These are phyloP conservation scores for Dovyalis caffra DNA, from an alignment of 345 rosid genomes.

Conservation along the genomic window DNA sequence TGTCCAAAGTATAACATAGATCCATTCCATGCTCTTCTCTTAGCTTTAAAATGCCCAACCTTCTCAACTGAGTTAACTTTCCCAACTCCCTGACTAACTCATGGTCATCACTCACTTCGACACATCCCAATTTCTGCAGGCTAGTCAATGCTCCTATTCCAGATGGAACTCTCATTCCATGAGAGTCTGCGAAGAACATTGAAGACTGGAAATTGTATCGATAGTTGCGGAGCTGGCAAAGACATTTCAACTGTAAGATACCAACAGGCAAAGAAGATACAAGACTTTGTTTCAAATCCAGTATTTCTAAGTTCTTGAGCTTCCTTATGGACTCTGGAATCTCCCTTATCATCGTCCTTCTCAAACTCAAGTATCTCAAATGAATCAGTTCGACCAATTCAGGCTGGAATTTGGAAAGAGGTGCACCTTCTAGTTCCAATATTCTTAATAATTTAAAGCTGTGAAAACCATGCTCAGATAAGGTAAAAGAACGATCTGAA, in stretches of 20 bases:
- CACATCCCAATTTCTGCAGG: background rate
- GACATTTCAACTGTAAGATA: conserved; percentile 5
- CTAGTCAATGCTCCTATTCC: conserved; percentile 12
- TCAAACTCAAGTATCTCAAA: conserved; percentile 4
- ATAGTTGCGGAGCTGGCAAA: conserved; percentile 5
- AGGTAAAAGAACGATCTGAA: background rate
- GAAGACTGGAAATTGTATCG: conserved; percentile 1
- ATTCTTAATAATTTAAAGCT: background rate
- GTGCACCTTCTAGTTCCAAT: background rate
- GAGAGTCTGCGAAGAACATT: background rate
- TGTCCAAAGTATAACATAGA: background rate
- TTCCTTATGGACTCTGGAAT: conserved; percentile 10
- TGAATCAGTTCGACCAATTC: conserved; percentile 4
- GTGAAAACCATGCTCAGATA: background rate
- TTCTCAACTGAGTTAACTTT: conserved; percentile 13
- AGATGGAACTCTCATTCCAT: conserved; percentile 12
- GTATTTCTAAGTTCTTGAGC: conserved; percentile 13
- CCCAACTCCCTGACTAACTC: conserved; percentile 8
- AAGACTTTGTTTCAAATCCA: conserved; percentile 5
- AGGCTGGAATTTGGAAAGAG: background rate
- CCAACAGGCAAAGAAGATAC: conserved; percentile 9
- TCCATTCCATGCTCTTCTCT: background rate
- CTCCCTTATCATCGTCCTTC: conserved; percentile 3
- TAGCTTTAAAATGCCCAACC: conserved; percentile 13
- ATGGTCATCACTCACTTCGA: background rate